phyloP scores from a whole-genome alignment of 2,329 filamentous ascomycete genomes.

The Cylindrodendrum hubeiense region DNA sequence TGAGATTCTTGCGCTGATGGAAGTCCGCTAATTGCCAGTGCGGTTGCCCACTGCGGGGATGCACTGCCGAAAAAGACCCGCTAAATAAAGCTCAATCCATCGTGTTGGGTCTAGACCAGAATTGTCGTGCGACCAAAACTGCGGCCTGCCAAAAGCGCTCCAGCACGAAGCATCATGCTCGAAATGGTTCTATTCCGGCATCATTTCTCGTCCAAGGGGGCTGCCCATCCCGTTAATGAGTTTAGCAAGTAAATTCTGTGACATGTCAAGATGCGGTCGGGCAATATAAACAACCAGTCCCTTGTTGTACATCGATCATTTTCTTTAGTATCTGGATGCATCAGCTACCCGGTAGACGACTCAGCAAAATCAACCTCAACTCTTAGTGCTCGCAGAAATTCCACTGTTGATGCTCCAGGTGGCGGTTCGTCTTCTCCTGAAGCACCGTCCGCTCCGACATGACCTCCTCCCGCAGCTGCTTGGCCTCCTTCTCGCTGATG shows the following conservation, averaged over 20 bases:
- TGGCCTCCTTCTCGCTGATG: constrained; percentile 38
- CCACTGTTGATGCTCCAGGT: constrained; percentile 19
- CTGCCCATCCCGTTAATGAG: too few species aligned
- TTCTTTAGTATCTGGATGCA: too few species aligned
- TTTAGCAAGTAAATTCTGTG: too few species aligned
- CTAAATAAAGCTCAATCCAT: background rate
- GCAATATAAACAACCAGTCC: too few species aligned
- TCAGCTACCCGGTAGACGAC: too few species aligned
- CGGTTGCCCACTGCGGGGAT: background rate
- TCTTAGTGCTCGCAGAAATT: constrained; percentile 45
- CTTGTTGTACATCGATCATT: too few species aligned
- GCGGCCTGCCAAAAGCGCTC: background rate
- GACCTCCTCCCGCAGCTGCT: constrained; percentile 39
- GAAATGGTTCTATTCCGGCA: too few species aligned
- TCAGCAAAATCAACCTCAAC: too few species aligned
- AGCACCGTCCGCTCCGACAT: constrained; percentile 43
- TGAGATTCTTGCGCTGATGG: background rate
- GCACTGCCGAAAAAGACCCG: background rate
- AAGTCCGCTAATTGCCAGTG: background rate
- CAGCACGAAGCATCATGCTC: too few species aligned
- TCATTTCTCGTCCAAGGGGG: too few species aligned
- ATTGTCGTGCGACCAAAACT: background rate
- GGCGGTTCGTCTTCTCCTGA: constrained; percentile 8
- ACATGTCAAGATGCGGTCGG: too few species aligned
- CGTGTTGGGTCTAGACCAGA: background rate